Percentiles rank a stretch among this genome's conserved stretches.
phyloP scores from a whole-genome alignment of 345 rosid genomes.

The Gossypium thurberi region DNA sequence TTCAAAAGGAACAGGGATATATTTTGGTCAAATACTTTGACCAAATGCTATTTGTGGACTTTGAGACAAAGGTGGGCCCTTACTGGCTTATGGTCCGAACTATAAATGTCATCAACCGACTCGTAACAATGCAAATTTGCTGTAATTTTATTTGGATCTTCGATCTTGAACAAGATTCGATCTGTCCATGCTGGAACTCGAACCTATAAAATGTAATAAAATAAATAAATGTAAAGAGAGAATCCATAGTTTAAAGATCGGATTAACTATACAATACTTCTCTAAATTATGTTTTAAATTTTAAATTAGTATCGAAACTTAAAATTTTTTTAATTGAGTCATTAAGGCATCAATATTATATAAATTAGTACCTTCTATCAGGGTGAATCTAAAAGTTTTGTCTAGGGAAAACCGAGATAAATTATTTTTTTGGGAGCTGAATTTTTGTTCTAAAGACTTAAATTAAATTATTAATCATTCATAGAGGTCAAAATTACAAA shows the following conservation, averaged over 20 bases:
- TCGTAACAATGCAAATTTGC: conserved; percentile 40
- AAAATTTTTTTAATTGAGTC: no score
- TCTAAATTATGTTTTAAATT: no score
- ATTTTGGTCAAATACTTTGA: neutral
- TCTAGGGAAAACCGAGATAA: no score
- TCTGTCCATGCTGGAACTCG: conserved; percentile 60
- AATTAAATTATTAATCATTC: no score
- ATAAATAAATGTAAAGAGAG: neutral
- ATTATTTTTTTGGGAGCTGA: no score
- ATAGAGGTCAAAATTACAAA: no score
- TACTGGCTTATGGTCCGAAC: conserved; percentile 57
- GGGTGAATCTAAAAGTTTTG: no score
- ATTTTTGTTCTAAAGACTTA: no score
- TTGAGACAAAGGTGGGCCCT: conserved; percentile 45
- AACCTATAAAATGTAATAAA: conserved; percentile 12
- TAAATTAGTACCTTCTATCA: no score
- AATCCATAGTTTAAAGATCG: neutral
- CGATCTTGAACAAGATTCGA: conserved; percentile 42
- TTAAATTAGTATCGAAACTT: no score
- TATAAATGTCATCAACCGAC: conserved; percentile 34
- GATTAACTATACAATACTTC: neutral
- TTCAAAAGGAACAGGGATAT: neutral
- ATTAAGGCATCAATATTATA: no score
- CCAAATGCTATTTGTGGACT: neutral
- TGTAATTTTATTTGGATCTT: conserved; percentile 23